A percentile compares a stretch with the other conserved stretches of the same genome.
Evolutionary conservation across 2,329 filamentous ascomycete genomes (phyloP).

Genomic region (Gaeumannomyces sp.): DNA sequence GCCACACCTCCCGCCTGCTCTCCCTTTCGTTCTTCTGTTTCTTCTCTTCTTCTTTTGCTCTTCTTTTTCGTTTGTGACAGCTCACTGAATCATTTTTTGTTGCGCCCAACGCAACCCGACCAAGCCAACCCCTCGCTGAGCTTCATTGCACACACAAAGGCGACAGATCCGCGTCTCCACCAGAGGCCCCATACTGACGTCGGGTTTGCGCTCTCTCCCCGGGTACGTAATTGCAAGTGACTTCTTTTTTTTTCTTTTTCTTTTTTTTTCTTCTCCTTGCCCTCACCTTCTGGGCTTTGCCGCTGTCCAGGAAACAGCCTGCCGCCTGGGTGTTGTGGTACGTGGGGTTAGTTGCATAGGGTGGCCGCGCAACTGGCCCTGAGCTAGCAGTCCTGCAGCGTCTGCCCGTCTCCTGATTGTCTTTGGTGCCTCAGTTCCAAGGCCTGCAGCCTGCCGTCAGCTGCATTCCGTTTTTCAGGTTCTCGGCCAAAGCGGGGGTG

Average conservation of each 20-base stretch:
- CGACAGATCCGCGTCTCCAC: not conserved
- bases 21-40: not conserved
- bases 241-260: not conserved
- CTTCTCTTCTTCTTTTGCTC: not conserved
- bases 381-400: not conserved
- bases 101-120: not conserved
- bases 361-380: not conserved
- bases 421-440: not conserved
- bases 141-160: no score
- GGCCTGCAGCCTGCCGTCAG: no score
- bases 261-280: not conserved
- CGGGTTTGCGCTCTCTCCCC: not conserved
- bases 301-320: not conserved
- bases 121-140: not conserved
- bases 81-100: not conserved
- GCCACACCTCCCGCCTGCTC: not conserved
- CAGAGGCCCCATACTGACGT: not conserved
- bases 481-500: not conserved
- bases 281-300: not conserved
- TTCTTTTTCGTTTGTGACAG: not conserved
- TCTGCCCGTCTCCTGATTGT: not conserved
- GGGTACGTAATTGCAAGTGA: not conserved
- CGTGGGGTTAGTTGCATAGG: not conserved
- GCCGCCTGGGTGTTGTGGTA: not conserved
- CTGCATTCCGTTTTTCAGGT: not conserved